Base-by-base conservation (phyloP, 2,329 filamentous ascomycete species). In the Mycosphaerella arachidis region DNA sequence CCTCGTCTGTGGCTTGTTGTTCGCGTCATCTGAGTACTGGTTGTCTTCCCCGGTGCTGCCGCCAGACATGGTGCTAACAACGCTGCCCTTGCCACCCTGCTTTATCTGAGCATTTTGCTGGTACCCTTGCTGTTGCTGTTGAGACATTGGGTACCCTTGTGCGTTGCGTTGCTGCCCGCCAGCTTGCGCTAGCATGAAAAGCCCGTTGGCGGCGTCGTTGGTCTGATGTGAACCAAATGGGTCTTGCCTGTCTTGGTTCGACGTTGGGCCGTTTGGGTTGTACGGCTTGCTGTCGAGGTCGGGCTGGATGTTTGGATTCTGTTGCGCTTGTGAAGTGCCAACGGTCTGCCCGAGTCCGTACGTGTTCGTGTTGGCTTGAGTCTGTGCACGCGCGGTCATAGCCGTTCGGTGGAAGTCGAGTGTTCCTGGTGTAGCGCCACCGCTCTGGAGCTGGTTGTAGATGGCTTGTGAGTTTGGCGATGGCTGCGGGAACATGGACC, bases 361-460 rank as follows among this genome's bases (percentile, higher is more conserved):
- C 68, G 61, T 77, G 69, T 74, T 65, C 68, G 73, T 60, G 70
- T 76, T 62, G 72, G 73, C 70, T 59, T 71, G 67, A 12, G 84
- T 83, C 29, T 85, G 84, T 16, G 89, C 88, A 12, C 87, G 86
- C 20, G 90, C 91, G 66, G 85, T 92, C 75, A 97, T 79, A 30
- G 93, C 94, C 65, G 93, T 96, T 61, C 93, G 89, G 70, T 97
- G 93, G 70, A 99, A 99, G 71, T 99, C 94, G 53, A 96, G 79
- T 0, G 93, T 96, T 63, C 88, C 88, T 8, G 94, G 94, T 1
- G 94, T 99, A 4, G 91, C 89, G 58, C 88, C 90, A 65, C 90
- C 90, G 71, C 85, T 90, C 65, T 90, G 86, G 40, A 94, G 79
- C 66, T 89, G 88, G 62, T 88, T 88, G 75, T 92, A 91, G 6